Conservation (phyloP, 1,284 basidiomycete genomes). For the Pterula multifida region DNA sequence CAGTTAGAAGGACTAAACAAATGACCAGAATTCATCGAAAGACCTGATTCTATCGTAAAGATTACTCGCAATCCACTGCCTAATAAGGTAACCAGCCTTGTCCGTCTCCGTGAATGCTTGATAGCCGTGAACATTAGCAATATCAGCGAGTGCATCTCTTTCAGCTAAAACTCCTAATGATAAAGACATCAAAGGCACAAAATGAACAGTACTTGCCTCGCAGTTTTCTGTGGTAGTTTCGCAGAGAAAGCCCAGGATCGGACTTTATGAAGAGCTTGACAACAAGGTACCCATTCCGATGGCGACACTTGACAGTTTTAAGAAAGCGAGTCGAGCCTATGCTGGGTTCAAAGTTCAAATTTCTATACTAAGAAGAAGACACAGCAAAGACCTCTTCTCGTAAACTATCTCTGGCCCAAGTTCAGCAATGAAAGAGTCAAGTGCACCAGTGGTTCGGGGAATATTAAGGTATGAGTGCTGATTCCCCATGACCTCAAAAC, state of each 20-base stretch:
- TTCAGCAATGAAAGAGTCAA: conserved; percentile 1
- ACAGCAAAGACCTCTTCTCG: not conserved
- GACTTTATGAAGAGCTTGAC: conserved; percentile 79
- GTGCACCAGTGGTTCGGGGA: not conserved
- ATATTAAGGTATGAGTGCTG: not conserved
- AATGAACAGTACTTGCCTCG: conserved; percentile 31
- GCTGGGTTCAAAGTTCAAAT: conserved; percentile 24
- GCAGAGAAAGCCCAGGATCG: conserved; percentile 57
- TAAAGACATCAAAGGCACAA: conserved; percentile 1
- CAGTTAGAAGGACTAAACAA: conserved; percentile 4
- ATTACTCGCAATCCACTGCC: conserved; percentile 93
- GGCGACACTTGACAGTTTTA: conserved; percentile 78
- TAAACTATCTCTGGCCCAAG: conserved; percentile 2
- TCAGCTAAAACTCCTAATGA: no score
- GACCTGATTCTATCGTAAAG: conserved; percentile 97
- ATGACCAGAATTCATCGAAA: conserved; percentile 15
- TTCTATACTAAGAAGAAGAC: not conserved
- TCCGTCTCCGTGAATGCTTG: conserved; percentile 92
- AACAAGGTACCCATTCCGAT: conserved; percentile 60
- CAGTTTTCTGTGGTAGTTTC: conserved; percentile 55
- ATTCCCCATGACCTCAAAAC: not conserved
- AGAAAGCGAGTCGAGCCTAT: conserved; percentile 90
- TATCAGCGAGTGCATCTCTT: conserved; percentile 73
- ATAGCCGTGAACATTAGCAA: conserved; percentile 85
- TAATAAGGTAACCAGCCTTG: conserved; percentile 88